phyloP scores from a whole-genome alignment of 768 basidiomycete genomes.

The Galerina marginata region DNA sequence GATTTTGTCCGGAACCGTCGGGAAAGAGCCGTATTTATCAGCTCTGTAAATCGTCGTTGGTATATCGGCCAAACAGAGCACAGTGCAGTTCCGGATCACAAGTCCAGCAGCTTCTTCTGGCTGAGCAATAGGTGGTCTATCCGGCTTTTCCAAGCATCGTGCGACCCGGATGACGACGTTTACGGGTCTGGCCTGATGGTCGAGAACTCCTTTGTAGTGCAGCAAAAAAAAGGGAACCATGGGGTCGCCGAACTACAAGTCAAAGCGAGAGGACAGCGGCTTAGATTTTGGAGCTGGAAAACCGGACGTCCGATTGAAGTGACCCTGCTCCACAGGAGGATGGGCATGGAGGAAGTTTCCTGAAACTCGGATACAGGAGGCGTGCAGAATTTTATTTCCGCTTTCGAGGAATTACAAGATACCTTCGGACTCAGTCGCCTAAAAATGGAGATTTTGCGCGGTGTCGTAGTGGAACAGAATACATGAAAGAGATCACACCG shows the following conservation, averaged over 20 bases:
- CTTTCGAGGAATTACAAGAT: no score
- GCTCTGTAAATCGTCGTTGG: not conserved
- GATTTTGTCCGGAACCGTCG: not conserved
- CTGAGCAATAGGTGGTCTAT: constrained; percentile 6
- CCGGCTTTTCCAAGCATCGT: constrained; percentile 6
- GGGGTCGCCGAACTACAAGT: not conserved
- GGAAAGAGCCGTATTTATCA: not conserved
- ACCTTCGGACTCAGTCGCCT: no score
- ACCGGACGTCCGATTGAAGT: not conserved
- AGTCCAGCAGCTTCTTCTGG: not conserved
- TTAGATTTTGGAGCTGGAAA: not conserved
- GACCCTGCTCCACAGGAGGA: no score
- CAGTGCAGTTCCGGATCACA: not conserved
- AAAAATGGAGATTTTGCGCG: no score
- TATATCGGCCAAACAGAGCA: constrained; percentile 7
- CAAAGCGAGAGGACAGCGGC: not conserved
- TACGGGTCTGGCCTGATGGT: not conserved
- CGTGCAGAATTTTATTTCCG: no score
- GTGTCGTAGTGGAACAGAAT: no score
- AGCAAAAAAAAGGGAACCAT: not conserved
- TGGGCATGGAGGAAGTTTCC: no score
- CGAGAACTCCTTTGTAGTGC: not conserved
- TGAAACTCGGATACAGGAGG: no score
- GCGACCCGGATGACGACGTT: constrained; percentile 6
- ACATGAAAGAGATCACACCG: no score